Conservation (phyloP, 2,329 filamentous ascomycete species). For the Exutisphaerella laricina region DNA sequence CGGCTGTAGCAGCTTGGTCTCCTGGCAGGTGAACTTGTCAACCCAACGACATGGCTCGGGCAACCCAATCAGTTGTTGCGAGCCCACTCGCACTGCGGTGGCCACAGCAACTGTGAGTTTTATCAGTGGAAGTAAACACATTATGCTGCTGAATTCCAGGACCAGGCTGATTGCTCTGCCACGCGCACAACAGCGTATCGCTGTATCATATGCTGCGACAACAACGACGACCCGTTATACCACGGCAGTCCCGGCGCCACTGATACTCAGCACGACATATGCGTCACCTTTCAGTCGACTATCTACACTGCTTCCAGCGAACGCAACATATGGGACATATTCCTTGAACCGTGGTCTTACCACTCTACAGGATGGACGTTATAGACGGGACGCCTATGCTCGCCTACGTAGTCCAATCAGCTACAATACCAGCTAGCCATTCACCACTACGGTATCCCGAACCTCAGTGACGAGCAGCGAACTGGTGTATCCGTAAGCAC, state of each 20-base stretch:
- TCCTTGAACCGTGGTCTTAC: constrained; percentile 18
- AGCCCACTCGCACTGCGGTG: no score
- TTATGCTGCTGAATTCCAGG: constrained; percentile 1
- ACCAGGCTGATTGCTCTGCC: constrained; percentile 18
- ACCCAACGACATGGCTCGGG: no score
- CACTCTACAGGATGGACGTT: constrained; percentile 17
- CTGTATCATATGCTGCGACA: constrained; percentile 16
- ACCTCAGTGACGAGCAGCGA: constrained; percentile 34
- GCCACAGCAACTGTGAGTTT: no score
- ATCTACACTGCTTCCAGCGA: constrained; percentile 17
- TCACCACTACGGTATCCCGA: constrained; percentile 29
- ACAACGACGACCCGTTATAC: constrained; percentile 22
- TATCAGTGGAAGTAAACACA: background rate
- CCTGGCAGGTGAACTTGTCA: no score
- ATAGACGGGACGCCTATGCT: constrained; percentile 23
- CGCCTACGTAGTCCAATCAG: constrained; percentile 17
- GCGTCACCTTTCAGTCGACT: constrained; percentile 17
- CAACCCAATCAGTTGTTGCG: no score
- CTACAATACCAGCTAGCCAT: constrained; percentile 23
- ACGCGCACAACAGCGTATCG: constrained; percentile 15
- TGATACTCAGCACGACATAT: constrained; percentile 17
- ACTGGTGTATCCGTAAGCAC: constrained; percentile 32
- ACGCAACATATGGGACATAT: constrained; percentile 17
- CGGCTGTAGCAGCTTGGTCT: no score
- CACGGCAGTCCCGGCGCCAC: constrained; percentile 16